Percentiles rank a stretch among this genome's conserved stretches.
Evolutionary conservation across 2,329 filamentous ascomycete species (phyloP).

Genomic region (Colletotrichum cuscutae): DNA sequence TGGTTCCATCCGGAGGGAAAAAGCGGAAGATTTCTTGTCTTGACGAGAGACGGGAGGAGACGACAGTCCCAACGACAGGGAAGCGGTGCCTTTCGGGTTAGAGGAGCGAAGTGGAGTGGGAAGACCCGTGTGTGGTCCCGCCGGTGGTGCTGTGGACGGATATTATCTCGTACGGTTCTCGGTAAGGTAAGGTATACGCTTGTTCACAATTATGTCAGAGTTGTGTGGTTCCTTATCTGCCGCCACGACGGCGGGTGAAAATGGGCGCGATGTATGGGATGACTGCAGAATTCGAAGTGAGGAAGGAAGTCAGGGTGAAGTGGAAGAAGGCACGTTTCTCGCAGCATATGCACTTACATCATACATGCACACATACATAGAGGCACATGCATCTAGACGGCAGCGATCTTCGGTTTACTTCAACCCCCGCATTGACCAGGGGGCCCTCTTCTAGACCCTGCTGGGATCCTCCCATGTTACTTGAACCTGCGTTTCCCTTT

Average conservation of each 20-base stretch:
- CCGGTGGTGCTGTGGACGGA: not conserved
- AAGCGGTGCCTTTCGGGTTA: not conserved
- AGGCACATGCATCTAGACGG: slow-evolving; percentile 9
- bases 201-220: not conserved
- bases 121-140: not conserved
- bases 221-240: not conserved
- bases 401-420: slow-evolving; percentile 28
- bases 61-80: not conserved
- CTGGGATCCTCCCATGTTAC: slow-evolving; percentile 24
- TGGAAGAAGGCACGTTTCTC: too few relatives aligned
- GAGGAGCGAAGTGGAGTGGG: not conserved
- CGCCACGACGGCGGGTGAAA: not conserved
- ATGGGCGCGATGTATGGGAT: not conserved
- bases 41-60: not conserved
- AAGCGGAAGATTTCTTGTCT: slow-evolving; percentile 14
- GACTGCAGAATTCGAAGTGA: not conserved
- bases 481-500: slow-evolving; percentile 34
- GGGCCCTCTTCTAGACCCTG: slow-evolving; percentile 16
- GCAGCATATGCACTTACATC: not conserved
- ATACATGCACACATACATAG: too few relatives aligned
- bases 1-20: slow-evolving; percentile 11
- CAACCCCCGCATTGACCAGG: slow-evolving; percentile 32
- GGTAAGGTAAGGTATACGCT: not conserved
- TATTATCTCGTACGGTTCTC: too few relatives aligned
- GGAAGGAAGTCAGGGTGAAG: not conserved